Evolutionary conservation across 768 basidiomycete species (phyloP).

Genomic region (Rhizopogon vesiculosus): DNA sequence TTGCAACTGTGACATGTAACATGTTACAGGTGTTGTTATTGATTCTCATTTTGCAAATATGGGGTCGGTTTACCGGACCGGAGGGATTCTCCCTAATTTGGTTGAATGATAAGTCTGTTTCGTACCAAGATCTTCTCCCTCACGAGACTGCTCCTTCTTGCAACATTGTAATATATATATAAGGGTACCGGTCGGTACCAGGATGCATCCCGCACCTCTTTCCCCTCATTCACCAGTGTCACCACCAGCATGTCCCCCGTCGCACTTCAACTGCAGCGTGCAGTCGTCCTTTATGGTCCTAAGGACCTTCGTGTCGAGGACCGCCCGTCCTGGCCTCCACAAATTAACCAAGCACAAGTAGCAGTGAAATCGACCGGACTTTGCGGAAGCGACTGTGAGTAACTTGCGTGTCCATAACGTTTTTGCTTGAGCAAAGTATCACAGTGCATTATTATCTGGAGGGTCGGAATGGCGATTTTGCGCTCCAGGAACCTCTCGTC

Average conservation of each 20-base stretch:
- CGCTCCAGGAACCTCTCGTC: slow-evolving; percentile 78
- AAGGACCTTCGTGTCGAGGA: slow-evolving; percentile 79
- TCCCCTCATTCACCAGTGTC: slow-evolving; percentile 10
- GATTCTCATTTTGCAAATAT: slow-evolving; percentile 12
- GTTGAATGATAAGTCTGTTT: slow-evolving; percentile 16
- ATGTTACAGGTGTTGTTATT: slow-evolving; percentile 8
- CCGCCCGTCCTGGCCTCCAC: slow-evolving; percentile 69
- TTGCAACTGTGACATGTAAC: neutral
- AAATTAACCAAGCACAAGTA: slow-evolving; percentile 73
- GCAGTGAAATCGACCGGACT: slow-evolving; percentile 80
- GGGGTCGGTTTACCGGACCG: slow-evolving; percentile 29
- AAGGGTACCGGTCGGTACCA: slow-evolving; percentile 6
- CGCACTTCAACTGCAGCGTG: slow-evolving; percentile 53
- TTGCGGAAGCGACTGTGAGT: slow-evolving; percentile 80
- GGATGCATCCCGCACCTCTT: slow-evolving; percentile 20
- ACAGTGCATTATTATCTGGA: slow-evolving; percentile 89
- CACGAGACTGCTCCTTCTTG: slow-evolving; percentile 29
- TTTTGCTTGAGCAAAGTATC: neutral
- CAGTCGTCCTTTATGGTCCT: slow-evolving; percentile 80
- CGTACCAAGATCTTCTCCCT: slow-evolving; percentile 22
- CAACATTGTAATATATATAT: slow-evolving; percentile 27
- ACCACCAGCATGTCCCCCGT: slow-evolving; percentile 35
- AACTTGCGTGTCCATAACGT: neutral
- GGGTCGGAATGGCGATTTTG: slow-evolving; percentile 91
- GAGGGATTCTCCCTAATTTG: slow-evolving; percentile 14